Evolutionary conservation across 2,329 filamentous ascomycete species (phyloP), one percentile per base, ranked within the genome.

Genomic region (Colletotrichum horii): DNA sequence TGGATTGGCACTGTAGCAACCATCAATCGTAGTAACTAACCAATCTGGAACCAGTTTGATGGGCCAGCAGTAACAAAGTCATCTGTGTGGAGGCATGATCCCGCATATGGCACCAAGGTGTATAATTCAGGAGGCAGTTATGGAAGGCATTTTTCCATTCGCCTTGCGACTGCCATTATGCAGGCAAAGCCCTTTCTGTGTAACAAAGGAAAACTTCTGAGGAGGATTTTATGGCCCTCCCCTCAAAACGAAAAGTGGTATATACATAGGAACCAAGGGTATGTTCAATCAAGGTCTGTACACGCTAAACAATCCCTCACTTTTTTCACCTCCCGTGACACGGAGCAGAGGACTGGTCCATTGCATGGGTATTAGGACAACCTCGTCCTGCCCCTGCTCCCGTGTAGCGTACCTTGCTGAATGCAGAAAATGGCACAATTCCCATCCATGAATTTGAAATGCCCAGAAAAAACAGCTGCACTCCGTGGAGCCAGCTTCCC

Each of bases 401-500:
- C 43, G 24, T 32, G 66, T 26, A 34, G 26, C 32, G 24, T 52
- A 48, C 64, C 64, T 69, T 34, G 58, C 64, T 73, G 74, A 74
- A 75, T 68, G 70, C 70, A 73, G 58, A 69, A 74, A 65, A 75
- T 73, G 65, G 70, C 70, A 76, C 22, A 69, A 69, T 69, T 65
- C 74, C 70, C 60, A 60, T 65, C 65, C 74, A 64, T 58, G 28
- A 22, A 48, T 65, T 32, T 76, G 67, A 69, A 69, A 76, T 76
- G 48, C 64, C 58, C 64, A 73, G 56, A 65, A 74, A 69, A 75
- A 68, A 74, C 48, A 69, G 74, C 74, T 60, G 65, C 70, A 38
- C 74, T 76, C 70, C 74, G 58, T 66, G 36, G 70, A 76, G 74
- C 65, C 74, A 66, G 74, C 66, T 72, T 75, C 66, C 74, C 74